Base-by-base conservation (phyloP, 208 protist species). In the Strigomonas galati region DNA sequence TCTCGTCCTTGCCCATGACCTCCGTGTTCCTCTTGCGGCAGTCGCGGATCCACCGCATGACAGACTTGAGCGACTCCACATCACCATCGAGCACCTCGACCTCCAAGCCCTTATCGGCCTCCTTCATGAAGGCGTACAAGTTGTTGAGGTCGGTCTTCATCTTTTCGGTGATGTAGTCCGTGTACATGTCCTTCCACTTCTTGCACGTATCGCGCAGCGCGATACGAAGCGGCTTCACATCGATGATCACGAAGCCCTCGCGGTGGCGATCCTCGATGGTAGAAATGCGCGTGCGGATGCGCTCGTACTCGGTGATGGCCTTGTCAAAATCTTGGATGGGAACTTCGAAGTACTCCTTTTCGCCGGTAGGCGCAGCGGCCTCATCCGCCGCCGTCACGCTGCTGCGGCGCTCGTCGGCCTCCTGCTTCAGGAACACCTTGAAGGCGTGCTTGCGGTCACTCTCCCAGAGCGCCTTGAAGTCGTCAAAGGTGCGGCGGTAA, bases 131-230 rank as follows among this genome's bases (percentile, higher is more conserved):
- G n/a, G 62, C 67, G 71, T 89, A 94, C 19, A 97, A 75, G 56
- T 89, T 69, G 46, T 87, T 83, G 23, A 98, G 74, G 51, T 94
- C 89, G 0, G 66, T 74, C 52, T 84, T 82, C 48, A 97, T 95
- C 68, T 97, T 92, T 31, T 94, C 80, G 51, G 97, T 89, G 48
- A 98, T 78, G 81, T 95, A 96, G 72, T 93, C 86, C 0, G 96
- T 97, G 79, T 94, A 98, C 71, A 91, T 95, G 58, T 97, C 94
- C 62, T 91, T 94, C 97, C 98, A 98, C 60, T 95, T 92, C 46
- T 91, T 92, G 73, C 94, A 94, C 26, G 88, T 86, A 49, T 97
- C 88, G 46, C 87, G 79, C 44, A 99, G 82, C 4, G 96, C 84
- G 26, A 97, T 71, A 60, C 97, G 97, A 35, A 99, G 79, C 37